Evolutionary conservation across 495 filamentous ascomycete species (phyloP).

Genomic region (Hypoxylon subgilvum): DNA sequence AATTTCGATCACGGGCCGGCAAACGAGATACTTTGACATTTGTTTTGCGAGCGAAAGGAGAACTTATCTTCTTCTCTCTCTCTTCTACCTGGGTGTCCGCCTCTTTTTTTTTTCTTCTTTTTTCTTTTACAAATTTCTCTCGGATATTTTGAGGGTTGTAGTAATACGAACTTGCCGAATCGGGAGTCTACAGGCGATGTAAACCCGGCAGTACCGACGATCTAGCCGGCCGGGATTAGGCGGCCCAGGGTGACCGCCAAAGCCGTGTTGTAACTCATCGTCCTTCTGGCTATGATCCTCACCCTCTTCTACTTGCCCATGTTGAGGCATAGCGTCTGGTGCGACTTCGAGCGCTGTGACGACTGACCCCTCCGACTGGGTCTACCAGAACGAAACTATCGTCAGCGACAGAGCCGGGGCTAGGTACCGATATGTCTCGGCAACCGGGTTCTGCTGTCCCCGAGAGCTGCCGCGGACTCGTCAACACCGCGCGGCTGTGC

Average conservation of each 20-base stretch:
- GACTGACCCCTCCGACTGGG: conserved; percentile 24
- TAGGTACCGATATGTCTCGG: background rate
- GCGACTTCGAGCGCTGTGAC: conserved; percentile 12
- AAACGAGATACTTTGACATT: conserved; percentile 8
- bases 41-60: conserved; percentile 6
- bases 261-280: conserved; percentile 44
- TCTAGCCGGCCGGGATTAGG: conserved; percentile 3
- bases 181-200: background rate
- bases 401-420: too few species aligned
- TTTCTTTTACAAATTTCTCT: background rate
- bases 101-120: conserved; percentile 12
- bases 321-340: conserved; percentile 13
- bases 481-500: conserved; percentile 18
- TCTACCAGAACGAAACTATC: background rate
- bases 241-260: conserved; percentile 42
- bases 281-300: conserved; percentile 33
- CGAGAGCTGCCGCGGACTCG: background rate
- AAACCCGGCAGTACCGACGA: conserved; percentile 10
- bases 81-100: conserved; percentile 1
- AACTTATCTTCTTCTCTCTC: conserved; percentile 2
- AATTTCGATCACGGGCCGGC: conserved; percentile 33
- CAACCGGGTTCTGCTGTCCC: conserved; percentile 6
- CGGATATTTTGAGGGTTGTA: too few species aligned
- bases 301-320: conserved; percentile 21
- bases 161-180: too few species aligned